phyloP scores from a whole-genome alignment of 2,329 filamentous ascomycete species.

The Seiridium cupressi region DNA sequence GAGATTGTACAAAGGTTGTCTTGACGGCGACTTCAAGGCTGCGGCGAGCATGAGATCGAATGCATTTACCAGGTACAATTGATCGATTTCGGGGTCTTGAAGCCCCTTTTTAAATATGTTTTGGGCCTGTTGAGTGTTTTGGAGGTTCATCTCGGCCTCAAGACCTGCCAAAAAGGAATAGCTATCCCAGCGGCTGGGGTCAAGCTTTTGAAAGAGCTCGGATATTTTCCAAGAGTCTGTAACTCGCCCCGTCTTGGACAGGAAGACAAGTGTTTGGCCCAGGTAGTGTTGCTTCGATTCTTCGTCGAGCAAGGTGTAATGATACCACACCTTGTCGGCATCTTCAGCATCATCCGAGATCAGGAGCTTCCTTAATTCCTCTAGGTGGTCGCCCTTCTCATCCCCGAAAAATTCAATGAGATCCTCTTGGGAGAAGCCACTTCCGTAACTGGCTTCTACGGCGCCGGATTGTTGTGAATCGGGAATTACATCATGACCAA shows the following conservation, averaged over 20 bases:
- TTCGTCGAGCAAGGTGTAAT: constrained; percentile 37
- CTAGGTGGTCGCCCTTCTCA: constrained; percentile 8
- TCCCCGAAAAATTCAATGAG: not conserved
- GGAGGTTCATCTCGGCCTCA: constrained; percentile 37
- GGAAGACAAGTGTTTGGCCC: constrained; percentile 36
- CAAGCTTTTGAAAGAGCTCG: constrained; percentile 40
- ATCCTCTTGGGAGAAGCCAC: not conserved
- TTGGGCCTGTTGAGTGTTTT: constrained; percentile 36
- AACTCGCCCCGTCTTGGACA: constrained; percentile 40
- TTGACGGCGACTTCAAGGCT: constrained; percentile 28
- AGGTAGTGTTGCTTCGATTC: constrained; percentile 24
- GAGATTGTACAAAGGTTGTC: constrained; percentile 15
- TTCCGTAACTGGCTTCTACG: not conserved
- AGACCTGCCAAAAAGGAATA: constrained; percentile 38
- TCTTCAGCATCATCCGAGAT: constrained; percentile 14
- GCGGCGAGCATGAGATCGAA: constrained; percentile 43
- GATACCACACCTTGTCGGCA: constrained; percentile 40
- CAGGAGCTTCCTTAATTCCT: constrained; percentile 18
- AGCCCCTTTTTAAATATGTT: constrained; percentile 38
- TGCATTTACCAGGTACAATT: constrained; percentile 32
- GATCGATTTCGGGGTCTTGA: constrained; percentile 15
- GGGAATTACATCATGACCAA: too few species aligned
- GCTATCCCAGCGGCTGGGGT: constrained; percentile 36
- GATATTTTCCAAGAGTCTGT: constrained; percentile 44
- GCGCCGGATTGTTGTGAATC: not conserved